Conservation (phyloP, 2,329 filamentous ascomycete species). For the Epichloe amarillans region DNA sequence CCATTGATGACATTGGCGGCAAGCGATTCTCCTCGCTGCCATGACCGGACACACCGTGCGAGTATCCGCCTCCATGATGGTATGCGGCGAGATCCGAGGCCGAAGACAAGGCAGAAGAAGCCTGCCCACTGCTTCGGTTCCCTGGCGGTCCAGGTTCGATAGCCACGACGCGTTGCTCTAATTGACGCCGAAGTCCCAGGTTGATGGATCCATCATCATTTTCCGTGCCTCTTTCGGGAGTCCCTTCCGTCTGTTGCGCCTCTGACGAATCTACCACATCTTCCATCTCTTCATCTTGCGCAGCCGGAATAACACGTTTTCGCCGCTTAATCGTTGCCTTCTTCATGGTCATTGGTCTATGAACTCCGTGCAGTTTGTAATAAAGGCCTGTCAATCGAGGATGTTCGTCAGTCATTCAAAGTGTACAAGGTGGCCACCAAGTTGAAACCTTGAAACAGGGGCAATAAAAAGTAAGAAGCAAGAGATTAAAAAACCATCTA, state of each 20-base stretch:
- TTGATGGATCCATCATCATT: conserved; percentile 55
- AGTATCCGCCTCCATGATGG: conserved; percentile 30
- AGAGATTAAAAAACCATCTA: conserved; percentile 9
- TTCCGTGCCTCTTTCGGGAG: conserved; percentile 38
- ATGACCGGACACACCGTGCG: conserved; percentile 25
- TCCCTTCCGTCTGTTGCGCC: conserved; percentile 23
- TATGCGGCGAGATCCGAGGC: conserved; percentile 36
- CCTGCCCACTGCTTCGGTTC: conserved; percentile 28
- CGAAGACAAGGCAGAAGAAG: conserved; percentile 30
- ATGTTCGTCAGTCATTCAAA: neutral
- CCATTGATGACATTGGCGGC: conserved; percentile 39
- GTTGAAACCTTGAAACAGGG: neutral
- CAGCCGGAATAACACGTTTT: conserved; percentile 82
- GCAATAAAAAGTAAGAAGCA: too few species aligned
- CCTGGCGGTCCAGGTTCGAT: conserved; percentile 31
- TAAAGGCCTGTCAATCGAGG: conserved; percentile 56
- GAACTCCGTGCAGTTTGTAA: conserved; percentile 87
- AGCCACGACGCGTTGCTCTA: conserved; percentile 27
- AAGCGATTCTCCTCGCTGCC: conserved; percentile 44
- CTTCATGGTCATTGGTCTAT: conserved; percentile 96
- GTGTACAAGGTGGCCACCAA: neutral
- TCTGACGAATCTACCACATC: conserved; percentile 34
- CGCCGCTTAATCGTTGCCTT: conserved; percentile 92
- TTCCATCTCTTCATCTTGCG: conserved; percentile 36
- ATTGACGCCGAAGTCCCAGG: conserved; percentile 40